Conservation (phyloP, 208 protist species). For the Trypanosoma avium region DNA sequence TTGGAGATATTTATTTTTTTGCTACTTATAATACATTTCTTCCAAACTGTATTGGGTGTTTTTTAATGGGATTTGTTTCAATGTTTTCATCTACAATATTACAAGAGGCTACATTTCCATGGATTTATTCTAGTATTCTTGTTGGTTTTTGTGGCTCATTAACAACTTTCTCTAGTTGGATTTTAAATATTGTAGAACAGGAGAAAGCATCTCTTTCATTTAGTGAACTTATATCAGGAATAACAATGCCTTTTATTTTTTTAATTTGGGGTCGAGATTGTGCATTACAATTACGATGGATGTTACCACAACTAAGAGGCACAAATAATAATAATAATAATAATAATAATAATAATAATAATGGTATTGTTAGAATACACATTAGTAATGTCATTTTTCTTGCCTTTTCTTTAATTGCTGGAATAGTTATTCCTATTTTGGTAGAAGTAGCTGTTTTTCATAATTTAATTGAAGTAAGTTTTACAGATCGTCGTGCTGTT, state of each 20-base stretch:
- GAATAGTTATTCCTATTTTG: constrained; percentile 35
- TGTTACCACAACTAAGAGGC: no score
- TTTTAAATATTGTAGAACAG: constrained; percentile 37
- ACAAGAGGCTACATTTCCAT: constrained; percentile 19
- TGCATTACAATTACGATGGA: constrained; percentile 18
- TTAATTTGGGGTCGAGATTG: constrained; percentile 45
- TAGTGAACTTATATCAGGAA: constrained; percentile 50
- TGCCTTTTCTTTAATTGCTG: constrained; percentile 25
- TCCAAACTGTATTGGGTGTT: constrained; percentile 49
- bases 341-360: background rate
- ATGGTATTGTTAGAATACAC: constrained; percentile 1
- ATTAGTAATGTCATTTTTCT: constrained; percentile 29
- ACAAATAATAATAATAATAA: no score
- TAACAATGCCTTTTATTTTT: constrained; percentile 56
- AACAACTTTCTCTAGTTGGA: constrained; percentile 63
- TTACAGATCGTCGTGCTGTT: constrained; percentile 34
- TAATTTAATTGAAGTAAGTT: constrained; percentile 17
- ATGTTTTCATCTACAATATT: constrained; percentile 17
- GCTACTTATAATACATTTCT: constrained; percentile 40
- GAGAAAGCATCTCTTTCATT: constrained; percentile 28
- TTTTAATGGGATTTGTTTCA: constrained; percentile 36
- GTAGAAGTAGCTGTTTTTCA: constrained; percentile 40
- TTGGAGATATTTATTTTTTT: constrained; percentile 31
- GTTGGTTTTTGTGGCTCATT: constrained; percentile 63
- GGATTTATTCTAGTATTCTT: constrained; percentile 34